A percentile compares a stretch with the other conserved stretches of the same genome.
These are phyloP conservation scores for Lenwebbia sp. DNA, from an alignment of 345 rosid species.

Conservation along the genomic window DNA sequence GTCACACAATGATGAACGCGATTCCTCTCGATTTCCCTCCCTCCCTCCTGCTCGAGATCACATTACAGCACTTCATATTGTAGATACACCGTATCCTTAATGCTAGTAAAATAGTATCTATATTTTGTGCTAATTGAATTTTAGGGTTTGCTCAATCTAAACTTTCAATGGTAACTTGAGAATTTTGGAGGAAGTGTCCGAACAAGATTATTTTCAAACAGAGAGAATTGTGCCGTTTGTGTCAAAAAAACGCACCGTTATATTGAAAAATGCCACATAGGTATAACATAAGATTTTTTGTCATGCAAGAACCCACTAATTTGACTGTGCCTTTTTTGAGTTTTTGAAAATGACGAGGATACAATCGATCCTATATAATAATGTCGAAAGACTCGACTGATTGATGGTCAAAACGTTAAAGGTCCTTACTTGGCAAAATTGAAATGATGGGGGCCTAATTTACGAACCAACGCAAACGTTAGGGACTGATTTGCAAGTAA, in stretches of 20 bases:
- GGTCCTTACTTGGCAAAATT: background rate
- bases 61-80: background rate
- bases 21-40: background rate
- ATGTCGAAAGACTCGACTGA: background rate
- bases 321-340: background rate
- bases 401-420: background rate
- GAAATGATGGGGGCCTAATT: background rate
- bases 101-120: fast-evolving
- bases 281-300: background rate
- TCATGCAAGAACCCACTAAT: background rate
- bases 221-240: fast-evolving
- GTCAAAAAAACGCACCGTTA: background rate
- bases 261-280: fast-evolving
- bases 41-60: background rate
- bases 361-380: background rate
- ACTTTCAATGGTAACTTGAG: background rate
- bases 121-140: fast-evolving
- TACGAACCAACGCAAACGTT: background rate
- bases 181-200: background rate
- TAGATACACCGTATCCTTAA: fast-evolving
- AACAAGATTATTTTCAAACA: background rate
- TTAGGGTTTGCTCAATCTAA: background rate
- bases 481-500: background rate
- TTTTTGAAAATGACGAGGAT: no score
- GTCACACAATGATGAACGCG: background rate